Conservation (phyloP, 352 stramenopile genomes). For the Paralagenidium karlingii region DNA sequence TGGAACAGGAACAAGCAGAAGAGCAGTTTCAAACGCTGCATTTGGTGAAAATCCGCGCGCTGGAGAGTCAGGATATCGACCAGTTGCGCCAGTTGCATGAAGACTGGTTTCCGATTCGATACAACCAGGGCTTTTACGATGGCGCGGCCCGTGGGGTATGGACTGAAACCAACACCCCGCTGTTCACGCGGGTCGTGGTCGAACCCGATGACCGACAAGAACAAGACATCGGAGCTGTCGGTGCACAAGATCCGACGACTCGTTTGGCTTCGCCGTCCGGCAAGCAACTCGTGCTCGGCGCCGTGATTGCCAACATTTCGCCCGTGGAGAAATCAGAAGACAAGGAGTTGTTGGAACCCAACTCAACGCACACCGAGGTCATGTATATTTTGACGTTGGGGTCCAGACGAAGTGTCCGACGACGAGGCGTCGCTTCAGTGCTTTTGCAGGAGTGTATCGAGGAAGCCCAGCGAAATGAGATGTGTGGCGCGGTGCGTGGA, state of each 20-base stretch:
- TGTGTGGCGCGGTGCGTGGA: not conserved
- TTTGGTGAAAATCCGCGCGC: too few species aligned
- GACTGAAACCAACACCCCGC: conserved; percentile 70
- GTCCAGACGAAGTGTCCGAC: conserved; percentile 66
- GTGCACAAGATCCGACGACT: too few species aligned
- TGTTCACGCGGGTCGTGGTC: conserved; percentile 85
- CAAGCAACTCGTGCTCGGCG: conserved; percentile 64
- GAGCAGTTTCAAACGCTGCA: too few species aligned
- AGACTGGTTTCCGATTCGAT: conserved; percentile 95
- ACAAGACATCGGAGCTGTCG: conserved; percentile 12
- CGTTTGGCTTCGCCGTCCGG: too few species aligned
- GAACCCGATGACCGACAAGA: conserved; percentile 10
- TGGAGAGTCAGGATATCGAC: conserved; percentile 75
- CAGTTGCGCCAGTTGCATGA: conserved; percentile 90
- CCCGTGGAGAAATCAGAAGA: conserved; percentile 59
- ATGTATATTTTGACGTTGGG: conserved; percentile 97
- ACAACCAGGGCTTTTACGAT: conserved; percentile 95
- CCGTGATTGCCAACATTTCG: conserved; percentile 82
- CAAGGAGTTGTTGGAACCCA: conserved; percentile 32
- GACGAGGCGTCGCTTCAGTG: conserved; percentile 82
- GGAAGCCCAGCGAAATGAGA: conserved; percentile 32
- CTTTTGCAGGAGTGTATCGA: conserved; percentile 85
- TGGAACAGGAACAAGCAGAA: too few species aligned
- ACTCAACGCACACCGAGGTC: conserved; percentile 60
- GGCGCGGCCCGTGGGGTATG: conserved; percentile 75